phyloP scores from a whole-genome alignment of 1,284 basidiomycete genomes.

The Cryptococcus sp. region DNA sequence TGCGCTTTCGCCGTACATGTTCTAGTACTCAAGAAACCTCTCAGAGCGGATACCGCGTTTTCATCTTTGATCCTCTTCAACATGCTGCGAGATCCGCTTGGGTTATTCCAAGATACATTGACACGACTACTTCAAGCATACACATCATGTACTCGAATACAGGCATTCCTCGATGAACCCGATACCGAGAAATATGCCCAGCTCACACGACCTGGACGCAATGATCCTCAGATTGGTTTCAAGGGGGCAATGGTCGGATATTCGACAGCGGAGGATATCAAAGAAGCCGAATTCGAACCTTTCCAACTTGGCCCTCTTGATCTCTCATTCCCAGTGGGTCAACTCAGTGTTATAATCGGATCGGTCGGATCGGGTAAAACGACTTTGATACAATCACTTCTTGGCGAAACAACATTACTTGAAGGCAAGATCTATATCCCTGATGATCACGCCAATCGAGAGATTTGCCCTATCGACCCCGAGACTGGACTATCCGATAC shows the following conservation, averaged over 20 bases:
- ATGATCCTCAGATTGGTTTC: slow-evolving; percentile 53
- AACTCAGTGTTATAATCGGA: slow-evolving; percentile 47
- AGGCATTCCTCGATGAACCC: slow-evolving; percentile 53
- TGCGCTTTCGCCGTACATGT: slow-evolving; percentile 50
- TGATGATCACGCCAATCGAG: slow-evolving; percentile 46
- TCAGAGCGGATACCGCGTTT: slow-evolving; percentile 43
- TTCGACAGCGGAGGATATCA: slow-evolving; percentile 15
- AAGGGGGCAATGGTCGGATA: slow-evolving; percentile 49
- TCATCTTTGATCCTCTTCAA: slow-evolving; percentile 56
- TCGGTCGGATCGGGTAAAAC: slow-evolving; percentile 62
- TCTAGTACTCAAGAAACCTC: slow-evolving; percentile 34
- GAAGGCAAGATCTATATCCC: slow-evolving; percentile 54
- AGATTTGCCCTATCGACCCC: slow-evolving; percentile 49
- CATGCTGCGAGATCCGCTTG: slow-evolving; percentile 47
- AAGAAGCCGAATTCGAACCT: slow-evolving; percentile 21
- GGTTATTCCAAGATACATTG: slow-evolving; percentile 39
- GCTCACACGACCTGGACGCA: slow-evolving; percentile 40
- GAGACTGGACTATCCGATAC: slow-evolving; percentile 51
- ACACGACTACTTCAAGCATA: slow-evolving; percentile 51
- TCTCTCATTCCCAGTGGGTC: slow-evolving; percentile 49
- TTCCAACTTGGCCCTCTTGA: slow-evolving; percentile 52
- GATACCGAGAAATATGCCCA: slow-evolving; percentile 57
- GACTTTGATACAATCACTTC: slow-evolving; percentile 59
- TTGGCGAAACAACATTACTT: slow-evolving; percentile 53
- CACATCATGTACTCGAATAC: slow-evolving; percentile 47